Evolutionary conservation across 768 basidiomycete species (phyloP), one percentile per base, ranked within the genome.

Genomic region (Psilocybe subaeruginosa): DNA sequence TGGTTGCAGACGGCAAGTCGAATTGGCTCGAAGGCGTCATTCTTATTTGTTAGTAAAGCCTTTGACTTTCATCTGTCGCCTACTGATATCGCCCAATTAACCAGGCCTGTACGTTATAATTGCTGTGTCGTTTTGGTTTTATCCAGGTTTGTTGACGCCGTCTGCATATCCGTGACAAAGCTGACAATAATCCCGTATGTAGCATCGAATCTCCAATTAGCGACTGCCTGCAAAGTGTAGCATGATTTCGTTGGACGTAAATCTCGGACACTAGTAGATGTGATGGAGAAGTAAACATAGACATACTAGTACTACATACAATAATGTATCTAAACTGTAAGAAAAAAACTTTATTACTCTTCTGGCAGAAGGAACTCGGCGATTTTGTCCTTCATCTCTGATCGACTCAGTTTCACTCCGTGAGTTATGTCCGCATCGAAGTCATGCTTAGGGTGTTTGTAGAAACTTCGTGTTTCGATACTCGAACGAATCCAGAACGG

Each of bases 1-100:
- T 90, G 19, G 84, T 96, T 4, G 83, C 86, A 52, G 96, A 97
- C 66, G 94, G 94, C 11, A 91, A 87, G 70, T 92, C 89, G 30
- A 97, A 96, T 72, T 97, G 95, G 80, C 80, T 97, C n/a, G 95
- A 97, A 73, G 93, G 93, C 23, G 74, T 87, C 66, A 87, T 93
- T 58, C 80, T 93, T n/a, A 84, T 93, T 59, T 86, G 88, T 72
- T 73, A 60, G 23, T 23, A 23, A 23, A 23, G 1, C 23, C 2
- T 82, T 79, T 27, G 51, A 1, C 19, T 30, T 53, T 33, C 55
- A 4, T 31, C 23, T 11, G 30, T 39, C 16, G 12, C 23, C n/a
- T 35, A 29, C 35, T 6, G 8, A 55, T 48, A 19, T 12, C 14
- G 30, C 60, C 49, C 8, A 49, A 53, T 43, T 48, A 23, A 17